These are phyloP conservation scores for Komagataella ulmi DNA, from an alignment of 805 yeast species.

Conservation along the genomic window DNA sequence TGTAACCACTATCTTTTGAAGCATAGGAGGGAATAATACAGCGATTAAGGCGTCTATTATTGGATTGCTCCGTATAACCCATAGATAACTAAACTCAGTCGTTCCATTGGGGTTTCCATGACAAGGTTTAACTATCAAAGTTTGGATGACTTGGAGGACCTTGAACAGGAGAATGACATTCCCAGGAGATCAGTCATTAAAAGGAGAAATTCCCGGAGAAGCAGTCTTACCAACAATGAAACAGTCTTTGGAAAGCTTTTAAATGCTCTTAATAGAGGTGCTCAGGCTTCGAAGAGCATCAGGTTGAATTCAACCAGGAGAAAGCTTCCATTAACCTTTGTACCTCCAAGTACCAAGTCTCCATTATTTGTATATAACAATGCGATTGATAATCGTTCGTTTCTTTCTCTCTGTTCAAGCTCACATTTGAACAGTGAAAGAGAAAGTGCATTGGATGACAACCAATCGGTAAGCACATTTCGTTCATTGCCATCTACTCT, in stretches of 20 bases:
- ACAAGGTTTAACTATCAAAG: not conserved
- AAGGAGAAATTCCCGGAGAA: not conserved
- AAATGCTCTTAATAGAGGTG: not conserved
- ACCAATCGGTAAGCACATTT: constrained; percentile 18
- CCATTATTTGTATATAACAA: constrained; percentile 20
- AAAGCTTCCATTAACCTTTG: constrained; percentile 20
- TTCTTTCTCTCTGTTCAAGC: constrained; percentile 18
- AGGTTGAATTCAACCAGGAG: constrained; percentile 7
- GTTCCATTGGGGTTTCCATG: not conserved
- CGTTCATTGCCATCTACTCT: constrained; percentile 22
- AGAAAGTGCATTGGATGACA: constrained; percentile 12
- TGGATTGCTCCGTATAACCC: not conserved
- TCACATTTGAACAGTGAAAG: constrained; percentile 14
- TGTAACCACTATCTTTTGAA: not conserved
- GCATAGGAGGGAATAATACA: not conserved
- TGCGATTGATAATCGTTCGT: constrained; percentile 19
- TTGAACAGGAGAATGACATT: not conserved
- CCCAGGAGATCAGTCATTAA: not conserved
- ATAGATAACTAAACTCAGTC: not conserved
- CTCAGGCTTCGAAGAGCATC: not conserved
- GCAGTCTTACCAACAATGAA: not conserved
- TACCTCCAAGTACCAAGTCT: constrained; percentile 22
- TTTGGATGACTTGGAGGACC: not conserved
- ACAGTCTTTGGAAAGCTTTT: not conserved
- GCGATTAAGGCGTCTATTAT: not conserved